phyloP scores from a whole-genome alignment of 192 early-diverging fungal genomes.

The Endogone sp. region DNA sequence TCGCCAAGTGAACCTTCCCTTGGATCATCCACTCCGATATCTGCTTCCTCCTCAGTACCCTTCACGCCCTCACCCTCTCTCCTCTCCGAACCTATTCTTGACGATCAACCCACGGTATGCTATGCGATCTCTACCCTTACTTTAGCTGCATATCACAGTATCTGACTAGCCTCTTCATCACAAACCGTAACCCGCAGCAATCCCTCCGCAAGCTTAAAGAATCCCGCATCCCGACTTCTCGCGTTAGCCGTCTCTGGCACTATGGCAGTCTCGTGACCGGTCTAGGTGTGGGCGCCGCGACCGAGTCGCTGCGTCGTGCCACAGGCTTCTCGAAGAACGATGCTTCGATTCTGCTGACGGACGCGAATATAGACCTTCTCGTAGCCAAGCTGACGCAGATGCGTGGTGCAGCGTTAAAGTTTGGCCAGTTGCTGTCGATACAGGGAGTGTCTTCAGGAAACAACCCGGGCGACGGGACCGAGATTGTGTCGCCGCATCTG shows the following conservation, averaged over 20 bases:
- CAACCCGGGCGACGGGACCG: constrained; percentile 31
- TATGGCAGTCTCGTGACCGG: constrained; percentile 76
- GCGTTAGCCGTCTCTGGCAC: constrained; percentile 74
- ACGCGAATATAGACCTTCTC: constrained; percentile 80
- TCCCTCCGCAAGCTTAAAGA: constrained; percentile 27
- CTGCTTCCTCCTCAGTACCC: too few relatives aligned
- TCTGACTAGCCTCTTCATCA: neutral
- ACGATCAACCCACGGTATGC: neutral
- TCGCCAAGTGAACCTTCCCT: neutral
- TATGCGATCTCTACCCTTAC: neutral
- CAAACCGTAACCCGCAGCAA: neutral
- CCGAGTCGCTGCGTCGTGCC: constrained; percentile 59
- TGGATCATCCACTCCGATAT: neutral
- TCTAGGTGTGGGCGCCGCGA: constrained; percentile 66
- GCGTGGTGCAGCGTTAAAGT: constrained; percentile 95
- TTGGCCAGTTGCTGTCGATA: constrained; percentile 97
- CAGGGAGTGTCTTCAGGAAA: constrained; percentile 58
- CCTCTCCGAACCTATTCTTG: neutral
- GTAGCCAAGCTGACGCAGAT: constrained; percentile 83
- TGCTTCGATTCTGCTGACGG: constrained; percentile 39
- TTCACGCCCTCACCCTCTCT: neutral
- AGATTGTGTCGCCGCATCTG: constrained; percentile 73
- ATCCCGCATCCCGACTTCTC: constrained; percentile 70
- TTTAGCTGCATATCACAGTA: neutral
- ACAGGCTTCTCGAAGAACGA: constrained; percentile 40